Evolutionary conservation across 148 eudicot species (phyloP).

Genomic region (Persicaria tinctoria): DNA sequence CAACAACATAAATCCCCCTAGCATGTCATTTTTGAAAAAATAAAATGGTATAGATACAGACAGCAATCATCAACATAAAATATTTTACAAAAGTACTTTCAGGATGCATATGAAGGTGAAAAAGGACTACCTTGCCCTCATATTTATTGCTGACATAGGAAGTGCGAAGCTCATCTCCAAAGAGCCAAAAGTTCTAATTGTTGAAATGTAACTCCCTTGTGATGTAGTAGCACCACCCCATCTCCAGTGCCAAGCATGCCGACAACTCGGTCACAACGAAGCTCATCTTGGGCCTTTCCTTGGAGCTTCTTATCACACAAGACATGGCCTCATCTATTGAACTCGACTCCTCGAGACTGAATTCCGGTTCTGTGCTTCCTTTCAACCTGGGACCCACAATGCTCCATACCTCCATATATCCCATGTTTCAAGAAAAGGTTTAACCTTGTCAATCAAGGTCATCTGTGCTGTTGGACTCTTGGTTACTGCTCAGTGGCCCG

Average conservation of each 20-base stretch:
- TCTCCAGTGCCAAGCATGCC: conserved; percentile 24
- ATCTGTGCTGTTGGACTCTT: not conserved
- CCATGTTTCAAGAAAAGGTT: conserved; percentile 20
- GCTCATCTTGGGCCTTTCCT: conserved; percentile 29
- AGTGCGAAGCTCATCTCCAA: not conserved
- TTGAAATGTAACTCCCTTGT: not conserved
- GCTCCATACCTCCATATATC: conserved; percentile 17
- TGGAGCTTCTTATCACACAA: conserved; percentile 18
- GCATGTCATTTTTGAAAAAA: too few species aligned
- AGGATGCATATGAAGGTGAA: not conserved
- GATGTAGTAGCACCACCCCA: not conserved
- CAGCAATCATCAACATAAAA: too few species aligned
- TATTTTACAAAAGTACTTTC: not conserved
- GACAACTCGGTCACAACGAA: conserved; percentile 21
- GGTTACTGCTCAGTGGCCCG: conserved; percentile 8
- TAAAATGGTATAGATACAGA: too few species aligned
- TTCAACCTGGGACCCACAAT: conserved; percentile 24
- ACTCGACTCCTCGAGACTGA: conserved; percentile 20
- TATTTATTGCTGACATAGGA: not conserved
- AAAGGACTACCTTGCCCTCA: not conserved
- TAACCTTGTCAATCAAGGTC: conserved; percentile 25
- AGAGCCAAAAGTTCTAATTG: not conserved
- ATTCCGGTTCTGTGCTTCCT: conserved; percentile 7
- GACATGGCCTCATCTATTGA: conserved; percentile 23
- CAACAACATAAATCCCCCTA: too few species aligned